A percentile compares a stretch with the other conserved stretches of the same genome.
phyloP scores from a whole-genome alignment of 2,329 filamentous ascomycete species.

The Apiospora sp. region DNA sequence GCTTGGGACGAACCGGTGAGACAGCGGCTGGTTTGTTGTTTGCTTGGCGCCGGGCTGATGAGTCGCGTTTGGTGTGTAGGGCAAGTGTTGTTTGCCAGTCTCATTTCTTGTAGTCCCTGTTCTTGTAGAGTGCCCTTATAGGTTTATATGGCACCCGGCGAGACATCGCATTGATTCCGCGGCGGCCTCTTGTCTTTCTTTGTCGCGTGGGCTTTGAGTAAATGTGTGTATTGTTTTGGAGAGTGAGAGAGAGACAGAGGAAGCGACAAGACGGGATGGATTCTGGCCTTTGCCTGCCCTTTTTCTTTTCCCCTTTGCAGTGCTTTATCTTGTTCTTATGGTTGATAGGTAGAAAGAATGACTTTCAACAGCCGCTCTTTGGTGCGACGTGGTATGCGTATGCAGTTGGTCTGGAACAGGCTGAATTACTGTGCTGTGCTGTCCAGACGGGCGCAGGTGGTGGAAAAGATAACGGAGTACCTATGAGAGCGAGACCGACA shows the following conservation, averaged over 20 bases:
- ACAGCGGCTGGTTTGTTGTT: not conserved
- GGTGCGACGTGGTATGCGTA: not conserved
- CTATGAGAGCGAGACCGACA: conserved; percentile 15
- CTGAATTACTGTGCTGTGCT: not conserved
- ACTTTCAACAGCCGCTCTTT: not conserved
- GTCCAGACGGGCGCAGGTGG: not conserved
- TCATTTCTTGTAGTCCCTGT: not conserved
- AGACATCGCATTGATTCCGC: conserved; percentile 8
- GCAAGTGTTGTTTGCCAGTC: not conserved
- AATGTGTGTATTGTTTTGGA: not conserved
- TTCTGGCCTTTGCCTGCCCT: not conserved
- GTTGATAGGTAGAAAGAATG: not conserved
- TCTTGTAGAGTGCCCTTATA: conserved; percentile 6
- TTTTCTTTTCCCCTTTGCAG: not conserved
- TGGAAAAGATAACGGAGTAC: not conserved
- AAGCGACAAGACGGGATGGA: not conserved
- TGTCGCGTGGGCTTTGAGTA: not conserved
- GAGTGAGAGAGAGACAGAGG: not conserved
- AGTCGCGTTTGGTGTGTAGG: not conserved
- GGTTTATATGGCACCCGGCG: conserved; percentile 1
- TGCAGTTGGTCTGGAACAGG: not conserved
- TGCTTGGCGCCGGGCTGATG: not conserved
- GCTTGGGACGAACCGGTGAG: not conserved
- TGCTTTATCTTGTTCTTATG: not conserved
- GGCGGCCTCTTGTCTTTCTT: not conserved